Evolutionary conservation across 2,329 filamentous ascomycete species (phyloP), one percentile per base, ranked within the genome.

Genomic region (Fusarium foetens): DNA sequence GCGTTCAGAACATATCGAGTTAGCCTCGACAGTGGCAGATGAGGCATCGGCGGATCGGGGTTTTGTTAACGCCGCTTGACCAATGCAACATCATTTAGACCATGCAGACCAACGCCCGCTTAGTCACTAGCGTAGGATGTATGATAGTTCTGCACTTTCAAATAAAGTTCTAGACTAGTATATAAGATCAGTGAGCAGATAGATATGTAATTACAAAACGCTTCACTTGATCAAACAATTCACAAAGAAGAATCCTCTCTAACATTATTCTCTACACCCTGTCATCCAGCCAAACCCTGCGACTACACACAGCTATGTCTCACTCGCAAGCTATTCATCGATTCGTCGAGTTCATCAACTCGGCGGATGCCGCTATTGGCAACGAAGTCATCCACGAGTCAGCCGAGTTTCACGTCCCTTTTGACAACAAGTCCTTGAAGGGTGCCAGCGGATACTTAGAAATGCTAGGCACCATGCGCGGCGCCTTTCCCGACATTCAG

Each of bases 61-160:
- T 6, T 8, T 48, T n/a, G 0, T 13, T 29, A 8, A 10, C 12
- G 13, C 27, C 19, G 3, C 4, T 29, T 16, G 13, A 48, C 11
- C 4, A 16, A 16, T 14, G 33, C 33, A 33, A 3, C 19, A 29
- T 3, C 14, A 4, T 35, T 35, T 16, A 17, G 16, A 16, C 23
- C 10, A 6, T 23, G 41, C 39, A 25, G 11, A 10, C 4, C 23
- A 27, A 8, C 14, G 0, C 25, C 43, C 43, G 43, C 25, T 46
- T 21, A 27, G 25, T 27, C 43, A 46, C 12, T 1, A 9, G 25
- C 3, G 13, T 3, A 45, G 13, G 23, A 21, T 14, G 8, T 25
- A 13, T 16, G 1, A 27, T 45, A 4, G 1, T 27, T 5, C 8
- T 10, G 8, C 5, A 21, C 8, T 21, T 14, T 21, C 0, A 14